Base-by-base conservation (phyloP, 2,329 filamentous ascomycete genomes). In the Botrytis tulipae region DNA sequence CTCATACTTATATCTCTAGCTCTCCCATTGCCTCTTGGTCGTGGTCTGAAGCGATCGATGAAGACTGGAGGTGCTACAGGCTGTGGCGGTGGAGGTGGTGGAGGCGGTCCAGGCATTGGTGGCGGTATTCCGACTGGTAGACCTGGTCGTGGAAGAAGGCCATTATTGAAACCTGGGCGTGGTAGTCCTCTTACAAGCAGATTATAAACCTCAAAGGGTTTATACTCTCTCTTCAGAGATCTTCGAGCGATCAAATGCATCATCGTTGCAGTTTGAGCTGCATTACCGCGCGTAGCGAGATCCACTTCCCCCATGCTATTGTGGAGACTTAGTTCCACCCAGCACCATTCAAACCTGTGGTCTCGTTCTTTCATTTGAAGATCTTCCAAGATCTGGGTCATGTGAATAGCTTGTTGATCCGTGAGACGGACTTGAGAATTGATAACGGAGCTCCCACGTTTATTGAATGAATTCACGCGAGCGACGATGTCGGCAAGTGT, bases 281-380 rank as follows among this genome's bases (percentile, higher is more conserved):
- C 67, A 12, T 51, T 60, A 16, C 57, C 70, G 10, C 25, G 37
- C 14, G 4, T 22, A 18, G 7, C 16, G 8, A 42, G 32, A 20
- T 25, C 57, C 7, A 76, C 57, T n/a, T 76, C 71, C 0, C 74
- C 76, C 1, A 22, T 29, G 7, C 72, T 51, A n/a, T 74, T 66
- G 37, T 74, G 75, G 16, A 79, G 69, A 32, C 73, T 76, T 4
- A 79, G 60, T 37, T 76, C 77, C 0, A 71, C 77, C 74, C 75
- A 77, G 25, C 67, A 74, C 78, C 77, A 80, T 65, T 78, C 76
- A 44, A 80, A 79, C 3, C 76, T 71, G 16, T 6, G 18, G 46
- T 80, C 78, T 42, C 71, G 46, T 22, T 80, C 78, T 1, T 18
- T 22, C 1, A 18, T 2, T 42, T 71, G 72, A 0, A 80, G 29